These are phyloP conservation scores for Setaria viridis DNA, from an alignment of 202 grass and related monocot species.

Conservation along the genomic window DNA sequence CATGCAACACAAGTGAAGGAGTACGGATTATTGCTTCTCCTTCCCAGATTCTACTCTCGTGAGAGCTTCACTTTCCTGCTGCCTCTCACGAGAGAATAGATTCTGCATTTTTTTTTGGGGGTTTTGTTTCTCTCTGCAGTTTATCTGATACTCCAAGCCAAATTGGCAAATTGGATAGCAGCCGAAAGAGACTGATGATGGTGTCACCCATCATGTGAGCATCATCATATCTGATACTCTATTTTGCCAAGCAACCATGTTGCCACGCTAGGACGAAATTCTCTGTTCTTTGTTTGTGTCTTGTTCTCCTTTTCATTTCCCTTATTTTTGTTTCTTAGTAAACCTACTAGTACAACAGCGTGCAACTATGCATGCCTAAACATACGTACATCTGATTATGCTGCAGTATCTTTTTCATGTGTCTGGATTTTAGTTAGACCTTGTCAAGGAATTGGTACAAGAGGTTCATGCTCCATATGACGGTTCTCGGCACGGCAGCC, in stretches of 20 bases:
- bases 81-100: background rate
- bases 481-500: background rate
- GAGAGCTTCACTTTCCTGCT: conserved; percentile 10
- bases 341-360: background rate
- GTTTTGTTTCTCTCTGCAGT: background rate
- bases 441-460: background rate
- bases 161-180: conserved; percentile 9
- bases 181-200: conserved; percentile 14
- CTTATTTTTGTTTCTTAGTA: background rate
- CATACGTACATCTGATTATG: background rate
- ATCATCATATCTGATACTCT: conserved; percentile 24
- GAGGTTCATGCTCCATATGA: background rate
- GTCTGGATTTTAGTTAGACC: background rate
- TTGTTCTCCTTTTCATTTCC: background rate
- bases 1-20: background rate
- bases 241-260: conserved; percentile 23
- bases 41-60: background rate
- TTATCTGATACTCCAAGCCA: background rate
- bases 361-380: background rate
- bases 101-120: background rate
- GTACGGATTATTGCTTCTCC: background rate
- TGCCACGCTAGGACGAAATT: conserved; percentile 27
- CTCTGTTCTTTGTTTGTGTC: conserved; percentile 3
- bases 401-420: background rate
- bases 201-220: background rate